A percentile compares a stretch with the other conserved stretches of the same genome.
phyloP scores from a whole-genome alignment of 1,284 basidiomycete genomes.

The Ceratobasidium sp. region DNA sequence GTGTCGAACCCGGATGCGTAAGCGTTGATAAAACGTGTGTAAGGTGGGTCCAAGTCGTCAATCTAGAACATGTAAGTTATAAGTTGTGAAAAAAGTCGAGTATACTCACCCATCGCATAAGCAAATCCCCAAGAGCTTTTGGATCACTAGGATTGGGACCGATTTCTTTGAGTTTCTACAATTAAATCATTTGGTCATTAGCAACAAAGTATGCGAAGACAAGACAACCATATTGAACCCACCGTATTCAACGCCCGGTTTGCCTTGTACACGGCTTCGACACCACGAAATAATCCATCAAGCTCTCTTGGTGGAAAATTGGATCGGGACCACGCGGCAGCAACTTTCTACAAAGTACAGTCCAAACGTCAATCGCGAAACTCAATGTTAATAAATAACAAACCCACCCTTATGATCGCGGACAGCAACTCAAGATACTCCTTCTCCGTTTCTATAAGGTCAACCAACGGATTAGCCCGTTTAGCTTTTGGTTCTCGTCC shows the following conservation, averaged over 20 bases:
- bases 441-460: conserved; percentile 95
- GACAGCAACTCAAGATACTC: conserved; percentile 92
- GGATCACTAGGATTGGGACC: conserved; percentile 94
- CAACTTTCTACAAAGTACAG: conserved; percentile 78
- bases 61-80: conserved; percentile 66
- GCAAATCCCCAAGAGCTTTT: conserved; percentile 92
- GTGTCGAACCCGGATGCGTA: conserved; percentile 84
- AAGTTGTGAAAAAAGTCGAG: not conserved
- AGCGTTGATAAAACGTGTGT: conserved; percentile 82
- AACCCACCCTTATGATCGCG: conserved; percentile 87
- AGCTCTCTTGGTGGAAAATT: conserved; percentile 94
- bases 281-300: conserved; percentile 93
- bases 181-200: conserved; percentile 48
- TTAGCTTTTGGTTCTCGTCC: conserved; percentile 28
- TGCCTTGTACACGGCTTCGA: conserved; percentile 92
- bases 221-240: conserved; percentile 54
- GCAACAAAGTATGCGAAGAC: conserved; percentile 7
- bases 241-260: conserved; percentile 86
- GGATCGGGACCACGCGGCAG: conserved; percentile 94
- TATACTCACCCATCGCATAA: conserved; percentile 95
- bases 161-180: conserved; percentile 92
- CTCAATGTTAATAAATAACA: conserved; percentile 45
- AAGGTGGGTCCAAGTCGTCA: conserved; percentile 89
- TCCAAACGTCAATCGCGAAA: conserved; percentile 47
- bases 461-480: conserved; percentile 80